Evolutionary conservation across 768 basidiomycete species (phyloP).

Genomic region (Mycena metata): DNA sequence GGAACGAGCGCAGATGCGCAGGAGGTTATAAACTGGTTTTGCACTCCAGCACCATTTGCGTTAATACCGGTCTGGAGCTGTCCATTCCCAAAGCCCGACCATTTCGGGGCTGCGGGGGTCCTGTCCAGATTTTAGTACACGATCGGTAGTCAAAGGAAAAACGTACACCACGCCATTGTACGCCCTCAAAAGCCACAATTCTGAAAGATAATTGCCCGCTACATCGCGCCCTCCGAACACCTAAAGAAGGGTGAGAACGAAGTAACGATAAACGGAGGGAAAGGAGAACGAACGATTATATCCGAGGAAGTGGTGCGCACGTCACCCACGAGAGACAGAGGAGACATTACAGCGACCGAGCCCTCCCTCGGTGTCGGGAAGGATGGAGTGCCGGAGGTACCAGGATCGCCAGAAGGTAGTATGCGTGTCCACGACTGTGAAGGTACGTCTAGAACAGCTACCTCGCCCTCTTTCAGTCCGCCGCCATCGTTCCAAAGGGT

Average conservation of each 20-base stretch:
- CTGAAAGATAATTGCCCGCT: constrained; percentile 75
- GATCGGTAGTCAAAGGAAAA: too few relatives aligned
- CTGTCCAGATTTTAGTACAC: too few relatives aligned
- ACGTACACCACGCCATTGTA: constrained; percentile 67
- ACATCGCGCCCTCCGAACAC: constrained; percentile 83
- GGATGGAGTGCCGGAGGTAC: constrained; percentile 56
- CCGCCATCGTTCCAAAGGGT: constrained; percentile 77
- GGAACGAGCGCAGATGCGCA: constrained; percentile 65
- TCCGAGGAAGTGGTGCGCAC: constrained; percentile 67
- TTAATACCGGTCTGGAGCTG: constrained; percentile 70
- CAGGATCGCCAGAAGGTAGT: constrained; percentile 83
- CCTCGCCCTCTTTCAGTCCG: constrained; percentile 76
- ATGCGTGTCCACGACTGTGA: constrained; percentile 80
- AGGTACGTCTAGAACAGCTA: constrained; percentile 73
- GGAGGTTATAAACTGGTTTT: constrained; percentile 66
- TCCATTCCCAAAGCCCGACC: constrained; percentile 78
- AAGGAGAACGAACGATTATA: constrained; percentile 62
- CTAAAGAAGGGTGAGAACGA: constrained; percentile 42
- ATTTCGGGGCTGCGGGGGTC: constrained; percentile 65
- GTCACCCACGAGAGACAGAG: constrained; percentile 67
- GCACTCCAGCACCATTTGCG: constrained; percentile 79
- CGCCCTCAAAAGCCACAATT: constrained; percentile 83
- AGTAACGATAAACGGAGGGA: not conserved
- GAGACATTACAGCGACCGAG: constrained; percentile 72
- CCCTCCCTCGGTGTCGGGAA: constrained; percentile 82